Evolutionary conservation across 148 eudicot genomes (phyloP).

Genomic region (Bassia scoparia): DNA sequence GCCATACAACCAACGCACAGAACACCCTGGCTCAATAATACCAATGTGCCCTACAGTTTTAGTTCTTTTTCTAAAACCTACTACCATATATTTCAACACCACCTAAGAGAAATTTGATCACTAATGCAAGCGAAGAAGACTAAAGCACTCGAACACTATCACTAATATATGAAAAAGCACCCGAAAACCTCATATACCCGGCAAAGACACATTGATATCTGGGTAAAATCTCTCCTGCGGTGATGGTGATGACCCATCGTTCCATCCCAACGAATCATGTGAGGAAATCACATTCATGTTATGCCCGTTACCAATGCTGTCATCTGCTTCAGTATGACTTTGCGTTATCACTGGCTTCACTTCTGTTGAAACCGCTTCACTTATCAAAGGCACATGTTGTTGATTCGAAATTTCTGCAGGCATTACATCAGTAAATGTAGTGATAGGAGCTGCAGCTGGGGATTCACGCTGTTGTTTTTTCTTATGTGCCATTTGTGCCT

Average conservation of each 20-base stretch:
- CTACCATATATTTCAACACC: background rate
- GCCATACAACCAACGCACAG: conserved; percentile 6
- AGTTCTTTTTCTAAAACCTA: conserved; percentile 4
- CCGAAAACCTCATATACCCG: conserved; percentile 20
- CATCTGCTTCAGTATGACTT: conserved; percentile 35
- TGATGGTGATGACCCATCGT: conserved; percentile 26
- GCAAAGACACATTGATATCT: conserved; percentile 32
- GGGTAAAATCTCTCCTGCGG: conserved; percentile 28
- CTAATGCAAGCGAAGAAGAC: background rate
- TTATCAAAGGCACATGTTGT: conserved; percentile 3
- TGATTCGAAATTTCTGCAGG: conserved; percentile 13
- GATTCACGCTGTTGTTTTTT: conserved; percentile 40
- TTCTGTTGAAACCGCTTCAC: conserved; percentile 12
- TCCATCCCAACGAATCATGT: conserved; percentile 29
- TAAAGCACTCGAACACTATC: too few relatives aligned
- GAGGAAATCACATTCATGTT: conserved; percentile 37
- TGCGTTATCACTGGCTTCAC: conserved; percentile 14
- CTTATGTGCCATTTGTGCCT: conserved; percentile 36
- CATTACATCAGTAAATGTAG: conserved; percentile 2
- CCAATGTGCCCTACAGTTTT: background rate
- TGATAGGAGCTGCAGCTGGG: conserved; percentile 11
- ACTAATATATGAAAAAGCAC: background rate
- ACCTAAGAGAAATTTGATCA: background rate
- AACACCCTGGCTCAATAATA: background rate
- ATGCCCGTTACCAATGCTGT: conserved; percentile 33